Evolutionary conservation across 129 eudicot species (phyloP).

Genomic region (Oenanthe sinensis): DNA sequence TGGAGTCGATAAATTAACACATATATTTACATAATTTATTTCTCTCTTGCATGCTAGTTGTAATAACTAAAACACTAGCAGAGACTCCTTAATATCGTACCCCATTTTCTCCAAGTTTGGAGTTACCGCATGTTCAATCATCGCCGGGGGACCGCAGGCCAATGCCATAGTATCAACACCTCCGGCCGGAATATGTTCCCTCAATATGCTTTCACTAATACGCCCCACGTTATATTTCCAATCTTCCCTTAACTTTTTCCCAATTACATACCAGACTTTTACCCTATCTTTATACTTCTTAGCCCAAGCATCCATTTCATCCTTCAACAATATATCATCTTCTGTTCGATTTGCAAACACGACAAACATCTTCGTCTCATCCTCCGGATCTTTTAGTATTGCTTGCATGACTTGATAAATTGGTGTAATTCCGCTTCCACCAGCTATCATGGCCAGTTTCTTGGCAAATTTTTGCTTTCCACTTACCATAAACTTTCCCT

Average conservation of each 20-base stretch:
- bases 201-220: conserved; percentile 46
- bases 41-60: background rate
- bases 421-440: conserved; percentile 97
- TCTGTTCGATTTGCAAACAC: conserved; percentile 92
- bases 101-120: conserved; percentile 92
- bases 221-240: conserved; percentile 76
- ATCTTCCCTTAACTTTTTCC: conserved; percentile 32
- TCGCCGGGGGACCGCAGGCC: conserved; percentile 92
- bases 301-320: conserved; percentile 77
- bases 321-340: conserved; percentile 67
- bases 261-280: conserved; percentile 85
- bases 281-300: conserved; percentile 45
- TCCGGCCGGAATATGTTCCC: conserved; percentile 54
- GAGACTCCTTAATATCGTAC: conserved; percentile 57
- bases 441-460: conserved; percentile 79
- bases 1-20: background rate
- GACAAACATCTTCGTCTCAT: conserved; percentile 67
- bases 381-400: conserved; percentile 71
- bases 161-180: conserved; percentile 45
- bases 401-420: conserved; percentile 94
- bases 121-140: conserved; percentile 81
- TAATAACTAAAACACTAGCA: conserved; percentile 49
- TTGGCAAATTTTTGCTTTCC: conserved; percentile 67
- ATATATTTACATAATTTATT: background rate
- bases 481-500: conserved; percentile 53